phyloP scores from a whole-genome alignment of 768 basidiomycete species.

The Suillus spraguei region DNA sequence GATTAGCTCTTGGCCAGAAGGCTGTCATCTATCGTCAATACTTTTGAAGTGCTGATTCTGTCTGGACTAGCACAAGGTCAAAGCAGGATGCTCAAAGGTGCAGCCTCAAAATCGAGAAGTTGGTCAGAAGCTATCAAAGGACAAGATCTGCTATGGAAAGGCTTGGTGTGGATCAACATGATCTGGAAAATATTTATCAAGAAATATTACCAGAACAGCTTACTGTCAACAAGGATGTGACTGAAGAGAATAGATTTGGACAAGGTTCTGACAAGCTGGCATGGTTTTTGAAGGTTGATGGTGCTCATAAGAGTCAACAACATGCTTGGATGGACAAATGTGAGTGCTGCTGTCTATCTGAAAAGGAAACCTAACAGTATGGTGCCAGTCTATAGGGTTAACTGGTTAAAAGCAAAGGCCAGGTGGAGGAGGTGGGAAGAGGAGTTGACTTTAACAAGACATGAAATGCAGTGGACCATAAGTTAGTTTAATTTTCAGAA shows the following conservation, averaged over 20 bases:
- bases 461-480: slow-evolving; percentile 24
- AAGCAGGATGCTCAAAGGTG: slow-evolving; percentile 2
- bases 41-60: slow-evolving; percentile 8
- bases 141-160: not conserved
- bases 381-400: slow-evolving; percentile 3
- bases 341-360: not conserved
- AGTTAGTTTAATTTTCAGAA: slow-evolving; percentile 15
- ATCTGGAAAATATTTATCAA: not conserved
- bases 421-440: slow-evolving; percentile 21
- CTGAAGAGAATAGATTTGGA: slow-evolving; percentile 15
- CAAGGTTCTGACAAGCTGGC: slow-evolving; percentile 12
- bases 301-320: not conserved
- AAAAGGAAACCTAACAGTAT: not conserved
- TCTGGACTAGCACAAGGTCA: slow-evolving; percentile 9
- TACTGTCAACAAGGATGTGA: slow-evolving; percentile 11
- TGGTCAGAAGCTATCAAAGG: slow-evolving; percentile 10
- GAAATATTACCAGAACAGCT: slow-evolving; percentile 11
- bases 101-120: not conserved
- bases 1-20: too few species aligned
- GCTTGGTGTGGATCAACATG: not conserved
- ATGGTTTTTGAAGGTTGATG: slow-evolving; percentile 8
- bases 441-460: slow-evolving; percentile 17
- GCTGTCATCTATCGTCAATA: too few species aligned
- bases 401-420: slow-evolving; percentile 20
- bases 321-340: slow-evolving; percentile 12